phyloP scores from a whole-genome alignment of 768 basidiomycete genomes.

The Hericium rajendrae region DNA sequence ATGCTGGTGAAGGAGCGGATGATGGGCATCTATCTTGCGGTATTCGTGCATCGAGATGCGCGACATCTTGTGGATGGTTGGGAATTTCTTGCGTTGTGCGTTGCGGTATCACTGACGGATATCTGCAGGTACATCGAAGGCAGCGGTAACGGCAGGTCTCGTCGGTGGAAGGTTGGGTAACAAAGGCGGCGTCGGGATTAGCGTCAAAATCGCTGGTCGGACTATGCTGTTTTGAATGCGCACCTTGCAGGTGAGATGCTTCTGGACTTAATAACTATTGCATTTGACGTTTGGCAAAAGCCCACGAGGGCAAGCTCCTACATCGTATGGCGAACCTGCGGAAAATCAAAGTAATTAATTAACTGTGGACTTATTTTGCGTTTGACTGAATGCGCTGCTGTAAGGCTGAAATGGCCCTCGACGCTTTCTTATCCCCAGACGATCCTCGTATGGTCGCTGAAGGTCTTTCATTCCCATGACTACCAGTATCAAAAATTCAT shows the following conservation, averaged over 20 bases:
- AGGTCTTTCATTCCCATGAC: constrained; percentile 33
- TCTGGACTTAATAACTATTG: neutral
- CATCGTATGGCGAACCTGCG: constrained; percentile 77
- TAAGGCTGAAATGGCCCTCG: constrained; percentile 67
- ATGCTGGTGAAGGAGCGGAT: constrained; percentile 82
- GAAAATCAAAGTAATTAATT: constrained; percentile 68
- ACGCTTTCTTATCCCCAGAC: constrained; percentile 58
- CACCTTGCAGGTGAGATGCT: constrained; percentile 64
- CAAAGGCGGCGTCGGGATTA: constrained; percentile 89
- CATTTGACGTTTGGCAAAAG: constrained; percentile 25
- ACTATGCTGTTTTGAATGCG: constrained; percentile 86
- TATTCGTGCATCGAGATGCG: constrained; percentile 70
- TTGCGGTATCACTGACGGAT: constrained; percentile 2
- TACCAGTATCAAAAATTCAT: neutral
- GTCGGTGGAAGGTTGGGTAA: constrained; percentile 90
- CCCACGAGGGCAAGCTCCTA: constrained; percentile 66
- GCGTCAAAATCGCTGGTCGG: constrained; percentile 70
- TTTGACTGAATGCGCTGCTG: neutral
- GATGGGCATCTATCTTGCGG: constrained; percentile 78
- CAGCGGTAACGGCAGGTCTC: constrained; percentile 79
- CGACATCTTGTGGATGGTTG: constrained; percentile 52
- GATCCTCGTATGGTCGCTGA: constrained; percentile 63
- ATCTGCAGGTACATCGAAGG: constrained; percentile 56
- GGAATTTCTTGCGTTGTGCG: constrained; percentile 2
- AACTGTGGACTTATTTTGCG: neutral